phyloP scores from a whole-genome alignment of 129 eudicot genomes.

The Arctium lappa region DNA sequence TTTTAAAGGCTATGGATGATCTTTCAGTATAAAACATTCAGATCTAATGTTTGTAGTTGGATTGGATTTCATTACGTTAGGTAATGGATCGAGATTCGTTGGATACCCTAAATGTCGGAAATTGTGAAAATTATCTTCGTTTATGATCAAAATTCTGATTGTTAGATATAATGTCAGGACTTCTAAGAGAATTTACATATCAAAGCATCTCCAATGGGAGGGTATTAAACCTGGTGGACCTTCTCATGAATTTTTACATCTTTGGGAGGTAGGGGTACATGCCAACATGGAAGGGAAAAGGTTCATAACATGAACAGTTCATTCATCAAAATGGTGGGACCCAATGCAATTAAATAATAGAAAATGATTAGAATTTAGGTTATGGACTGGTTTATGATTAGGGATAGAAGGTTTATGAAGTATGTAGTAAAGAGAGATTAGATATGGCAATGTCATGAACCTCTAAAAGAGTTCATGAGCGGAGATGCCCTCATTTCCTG shows the following conservation, averaged over 20 bases:
- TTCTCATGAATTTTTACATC: neutral
- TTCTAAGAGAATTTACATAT: neutral
- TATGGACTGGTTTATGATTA: neutral
- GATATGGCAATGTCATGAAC: neutral
- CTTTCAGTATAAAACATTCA: neutral
- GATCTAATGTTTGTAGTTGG: neutral
- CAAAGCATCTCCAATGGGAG: neutral
- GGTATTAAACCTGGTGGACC: neutral
- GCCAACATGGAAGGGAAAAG: neutral
- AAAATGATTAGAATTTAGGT: neutral
- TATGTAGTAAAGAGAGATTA: neutral
- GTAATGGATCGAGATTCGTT: neutral
- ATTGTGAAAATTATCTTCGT: neutral
- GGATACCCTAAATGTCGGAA: neutral
- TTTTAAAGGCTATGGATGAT: neutral
- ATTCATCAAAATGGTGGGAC: neutral
- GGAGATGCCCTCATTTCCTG: neutral
- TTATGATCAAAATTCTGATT: neutral
- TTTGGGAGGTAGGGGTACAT: neutral
- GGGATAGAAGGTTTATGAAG: neutral
- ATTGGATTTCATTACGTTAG: neutral
- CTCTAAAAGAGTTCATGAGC: neutral
- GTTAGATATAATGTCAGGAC: neutral
- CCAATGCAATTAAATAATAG: neutral
- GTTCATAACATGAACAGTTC: neutral